Conservation (phyloP, 2,329 filamentous ascomycete species). For the Piedraia hortae region DNA sequence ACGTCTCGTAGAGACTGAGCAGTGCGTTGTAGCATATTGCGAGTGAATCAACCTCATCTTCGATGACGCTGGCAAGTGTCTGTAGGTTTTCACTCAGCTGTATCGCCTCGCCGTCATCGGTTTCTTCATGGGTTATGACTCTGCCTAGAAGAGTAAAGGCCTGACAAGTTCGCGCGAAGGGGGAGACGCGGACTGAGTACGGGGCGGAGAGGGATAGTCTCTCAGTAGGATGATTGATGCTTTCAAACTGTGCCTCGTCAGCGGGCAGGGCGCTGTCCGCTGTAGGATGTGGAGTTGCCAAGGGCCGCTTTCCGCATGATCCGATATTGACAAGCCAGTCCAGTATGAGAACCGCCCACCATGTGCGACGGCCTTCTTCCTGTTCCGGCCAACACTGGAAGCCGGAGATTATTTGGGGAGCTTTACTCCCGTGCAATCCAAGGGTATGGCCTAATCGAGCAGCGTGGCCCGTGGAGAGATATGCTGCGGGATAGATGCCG, state of each 20-base stretch:
- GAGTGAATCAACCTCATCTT: conserved; percentile 9
- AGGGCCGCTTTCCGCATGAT: conserved; percentile 6
- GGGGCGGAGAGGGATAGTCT: conserved; percentile 7
- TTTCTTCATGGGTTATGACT: conserved; percentile 9
- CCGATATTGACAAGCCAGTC: conserved; percentile 15
- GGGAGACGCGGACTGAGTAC: conserved; percentile 6
- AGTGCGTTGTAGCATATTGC: conserved; percentile 12
- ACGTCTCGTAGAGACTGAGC: conserved; percentile 11
- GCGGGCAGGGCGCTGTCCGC: conserved; percentile 11
- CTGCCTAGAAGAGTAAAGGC: conserved; percentile 13
- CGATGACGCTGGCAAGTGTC: conserved; percentile 9
- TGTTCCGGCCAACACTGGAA: conserved; percentile 18
- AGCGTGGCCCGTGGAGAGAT: conserved; percentile 21
- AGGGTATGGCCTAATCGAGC: conserved; percentile 20
- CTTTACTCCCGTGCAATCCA: conserved; percentile 16
- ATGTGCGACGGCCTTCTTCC: conserved; percentile 21
- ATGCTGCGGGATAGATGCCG: conserved; percentile 23
- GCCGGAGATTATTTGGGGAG: conserved; percentile 9
- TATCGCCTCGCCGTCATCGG: conserved; percentile 11
- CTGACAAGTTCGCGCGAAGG: conserved; percentile 13
- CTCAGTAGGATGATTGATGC: conserved; percentile 6
- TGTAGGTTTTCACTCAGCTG: conserved; percentile 12
- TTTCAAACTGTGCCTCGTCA: conserved; percentile 17
- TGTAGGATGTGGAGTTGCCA: conserved; percentile 6
- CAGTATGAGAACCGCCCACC: conserved; percentile 23